Base-by-base conservation (phyloP, 208 protist genomes). In the Crithidia expoeki region DNA sequence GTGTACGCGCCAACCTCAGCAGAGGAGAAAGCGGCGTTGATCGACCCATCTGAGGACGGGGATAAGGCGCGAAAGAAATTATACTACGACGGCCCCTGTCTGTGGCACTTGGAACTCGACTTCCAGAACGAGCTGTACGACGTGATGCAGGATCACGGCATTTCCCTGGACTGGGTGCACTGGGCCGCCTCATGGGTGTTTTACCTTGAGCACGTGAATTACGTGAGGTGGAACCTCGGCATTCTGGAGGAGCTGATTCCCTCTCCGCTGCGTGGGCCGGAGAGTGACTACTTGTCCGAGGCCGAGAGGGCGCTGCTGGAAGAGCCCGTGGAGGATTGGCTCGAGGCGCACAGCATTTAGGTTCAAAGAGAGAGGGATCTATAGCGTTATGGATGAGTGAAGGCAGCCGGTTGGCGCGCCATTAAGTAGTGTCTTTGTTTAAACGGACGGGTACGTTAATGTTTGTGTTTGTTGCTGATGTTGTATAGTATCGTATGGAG, bases 71-170 rank as follows among this genome's bases (percentile, higher is more conserved):
- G 88, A 5, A 76, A 81, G 30, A 77, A 89, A 52, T 76, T 90
- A 5, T 84, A 86, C 73, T 96, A 96, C 74, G 90, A 96, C 49
- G 90, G 90, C 16, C 90, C 90, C 9, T 94, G 84, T 53, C 70
- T 94, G 49, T 90, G 83, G 83, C 90, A 96, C 61, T 72, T 96
- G 12, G 88, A 96, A 81, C 72, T 91, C 17, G 85, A 89, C 64
- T 62, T 96, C 40, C 86, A 87, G 70, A 92, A 89, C 57, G 88
- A 96, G 73, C 59, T 96, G 36, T 94, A 92, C 70, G 90, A 96
- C 56, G 72, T 92, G 28, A 92, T 96, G 90, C 84, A 92, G 67
- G 90, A 96, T 55, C 88, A 96, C 61, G 90, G 83, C 44, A 67
- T 96, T 19, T 80, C 60, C 4, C 78, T 92, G 2, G 81, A 94